Conservation (phyloP, 2,329 filamentous ascomycete genomes). For the Acarospora socialis region DNA sequence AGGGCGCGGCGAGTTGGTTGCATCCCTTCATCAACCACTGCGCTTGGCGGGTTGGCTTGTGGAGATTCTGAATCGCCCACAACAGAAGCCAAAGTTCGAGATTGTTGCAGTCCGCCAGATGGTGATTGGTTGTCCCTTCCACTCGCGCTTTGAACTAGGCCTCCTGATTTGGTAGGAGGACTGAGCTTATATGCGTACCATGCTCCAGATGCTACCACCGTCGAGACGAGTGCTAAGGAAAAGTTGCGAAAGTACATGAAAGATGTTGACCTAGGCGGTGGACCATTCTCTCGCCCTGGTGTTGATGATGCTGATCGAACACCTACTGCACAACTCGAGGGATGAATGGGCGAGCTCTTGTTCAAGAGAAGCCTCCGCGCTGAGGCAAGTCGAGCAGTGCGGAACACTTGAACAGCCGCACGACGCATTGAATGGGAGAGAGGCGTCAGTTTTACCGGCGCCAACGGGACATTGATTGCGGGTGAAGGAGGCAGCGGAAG, state of each 20-base stretch:
- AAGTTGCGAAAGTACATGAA: conserved; percentile 37
- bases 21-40: conserved; percentile 32
- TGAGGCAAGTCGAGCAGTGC: conserved; percentile 31
- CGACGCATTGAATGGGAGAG: conserved; percentile 31
- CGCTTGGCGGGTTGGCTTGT: conserved; percentile 20
- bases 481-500: no score
- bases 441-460: no score
- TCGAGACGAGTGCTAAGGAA: conserved; percentile 31
- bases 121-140: not conserved
- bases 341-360: conserved; percentile 23
- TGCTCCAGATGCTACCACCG: conserved; percentile 32
- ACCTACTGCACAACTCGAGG: conserved; percentile 24
- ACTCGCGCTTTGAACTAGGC: conserved; percentile 7
- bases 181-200: conserved; percentile 33
- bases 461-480: no score
- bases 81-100: conserved; percentile 9
- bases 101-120: conserved; percentile 11
- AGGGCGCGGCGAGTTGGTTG: conserved; percentile 52
- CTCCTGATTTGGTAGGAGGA: conserved; percentile 3
- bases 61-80: conserved; percentile 12
- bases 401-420: conserved; percentile 31
- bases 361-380: conserved; percentile 29
- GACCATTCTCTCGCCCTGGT: conserved; percentile 23
- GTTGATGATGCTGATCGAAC: conserved; percentile 21
- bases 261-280: no score